These are phyloP conservation scores for Coemansia sp. DNA, from an alignment of 192 early-diverging fungal species.

Conservation along the genomic window DNA sequence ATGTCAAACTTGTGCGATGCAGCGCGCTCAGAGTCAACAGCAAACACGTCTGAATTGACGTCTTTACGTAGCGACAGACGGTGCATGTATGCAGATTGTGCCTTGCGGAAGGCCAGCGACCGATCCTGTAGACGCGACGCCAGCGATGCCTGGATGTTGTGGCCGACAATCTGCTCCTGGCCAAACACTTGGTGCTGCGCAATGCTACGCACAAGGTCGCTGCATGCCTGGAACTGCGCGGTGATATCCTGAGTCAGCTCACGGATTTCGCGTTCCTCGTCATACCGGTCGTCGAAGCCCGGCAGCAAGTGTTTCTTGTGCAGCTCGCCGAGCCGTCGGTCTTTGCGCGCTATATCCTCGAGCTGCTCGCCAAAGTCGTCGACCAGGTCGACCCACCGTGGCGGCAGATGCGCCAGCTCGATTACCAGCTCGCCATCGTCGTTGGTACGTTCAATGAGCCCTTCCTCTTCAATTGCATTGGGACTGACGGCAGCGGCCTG, in stretches of 20 bases:
- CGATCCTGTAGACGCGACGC: conserved; percentile 87
- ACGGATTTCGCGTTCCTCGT: conserved; percentile 81
- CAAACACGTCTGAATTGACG: conserved; percentile 47
- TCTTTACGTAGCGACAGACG: conserved; percentile 56
- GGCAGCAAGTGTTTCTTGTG: conserved; percentile 89
- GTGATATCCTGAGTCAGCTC: conserved; percentile 82
- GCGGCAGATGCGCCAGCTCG: conserved; percentile 85
- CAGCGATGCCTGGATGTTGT: conserved; percentile 87
- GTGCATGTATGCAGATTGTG: conserved; percentile 85
- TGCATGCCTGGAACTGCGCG: conserved; percentile 80
- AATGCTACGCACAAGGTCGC: conserved; percentile 78
- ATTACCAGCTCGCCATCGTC: conserved; percentile 81
- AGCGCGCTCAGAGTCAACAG: conserved; percentile 38
- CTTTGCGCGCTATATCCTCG: conserved; percentile 65
- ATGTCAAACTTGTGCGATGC: conserved; percentile 47
- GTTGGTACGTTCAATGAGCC: conserved; percentile 61
- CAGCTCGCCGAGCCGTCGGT: conserved; percentile 65
- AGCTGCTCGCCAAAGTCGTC: conserved; percentile 79
- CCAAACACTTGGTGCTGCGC: conserved; percentile 54
- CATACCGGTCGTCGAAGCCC: conserved; percentile 87
- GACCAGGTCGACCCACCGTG: conserved; percentile 91
- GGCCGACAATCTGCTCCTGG: conserved; percentile 67
- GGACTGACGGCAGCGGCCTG: conserved; percentile 13
- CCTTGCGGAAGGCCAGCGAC: conserved; percentile 78
- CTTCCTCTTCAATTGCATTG: conserved; percentile 31